Evolutionary conservation across 768 basidiomycete species (phyloP).

Genomic region (Calocybe cyanea): DNA sequence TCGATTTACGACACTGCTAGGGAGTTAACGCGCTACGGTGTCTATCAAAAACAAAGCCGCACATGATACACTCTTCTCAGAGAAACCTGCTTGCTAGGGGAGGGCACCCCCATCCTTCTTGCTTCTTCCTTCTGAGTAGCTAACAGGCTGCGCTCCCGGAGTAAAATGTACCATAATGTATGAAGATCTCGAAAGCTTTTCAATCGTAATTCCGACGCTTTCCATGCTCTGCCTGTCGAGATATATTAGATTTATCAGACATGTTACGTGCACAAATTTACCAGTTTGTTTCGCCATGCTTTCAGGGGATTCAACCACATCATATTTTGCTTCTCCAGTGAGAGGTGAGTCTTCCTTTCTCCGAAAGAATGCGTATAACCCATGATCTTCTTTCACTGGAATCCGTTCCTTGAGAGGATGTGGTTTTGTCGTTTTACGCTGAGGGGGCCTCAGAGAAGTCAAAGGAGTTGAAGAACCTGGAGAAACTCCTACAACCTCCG

Average conservation of each 20-base stretch:
- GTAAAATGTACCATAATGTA: slow-evolving; percentile 87
- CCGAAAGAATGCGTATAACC: slow-evolving; percentile 76
- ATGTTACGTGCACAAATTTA: slow-evolving; percentile 12
- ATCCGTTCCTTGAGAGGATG: slow-evolving; percentile 22
- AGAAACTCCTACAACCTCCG: slow-evolving; percentile 19
- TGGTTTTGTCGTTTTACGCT: background rate
- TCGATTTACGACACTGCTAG: slow-evolving; percentile 81
- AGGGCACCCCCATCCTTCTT: slow-evolving; percentile 51
- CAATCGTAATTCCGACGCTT: slow-evolving; percentile 76
- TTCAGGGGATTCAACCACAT: slow-evolving; percentile 38
- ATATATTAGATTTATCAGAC: background rate
- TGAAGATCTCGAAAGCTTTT: slow-evolving; percentile 95
- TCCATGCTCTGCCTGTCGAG: slow-evolving; percentile 81
- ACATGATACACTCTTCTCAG: slow-evolving; percentile 42
- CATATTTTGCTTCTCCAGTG: slow-evolving; percentile 47
- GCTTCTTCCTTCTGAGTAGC: slow-evolving; percentile 83
- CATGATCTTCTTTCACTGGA: slow-evolving; percentile 55
- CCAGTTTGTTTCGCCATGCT: slow-evolving; percentile 26
- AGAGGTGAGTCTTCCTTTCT: slow-evolving; percentile 42
- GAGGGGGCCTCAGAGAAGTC: slow-evolving; percentile 4
- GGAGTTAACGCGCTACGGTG: background rate
- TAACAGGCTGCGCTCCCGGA: slow-evolving; percentile 87
- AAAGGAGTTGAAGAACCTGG: slow-evolving; percentile 5
- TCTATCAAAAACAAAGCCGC: slow-evolving; percentile 14
- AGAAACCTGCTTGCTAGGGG: slow-evolving; percentile 27